Evolutionary conservation across 805 yeast species (phyloP), one percentile per base, ranked within the genome.

Genomic region (Peterozyma xylosa): DNA sequence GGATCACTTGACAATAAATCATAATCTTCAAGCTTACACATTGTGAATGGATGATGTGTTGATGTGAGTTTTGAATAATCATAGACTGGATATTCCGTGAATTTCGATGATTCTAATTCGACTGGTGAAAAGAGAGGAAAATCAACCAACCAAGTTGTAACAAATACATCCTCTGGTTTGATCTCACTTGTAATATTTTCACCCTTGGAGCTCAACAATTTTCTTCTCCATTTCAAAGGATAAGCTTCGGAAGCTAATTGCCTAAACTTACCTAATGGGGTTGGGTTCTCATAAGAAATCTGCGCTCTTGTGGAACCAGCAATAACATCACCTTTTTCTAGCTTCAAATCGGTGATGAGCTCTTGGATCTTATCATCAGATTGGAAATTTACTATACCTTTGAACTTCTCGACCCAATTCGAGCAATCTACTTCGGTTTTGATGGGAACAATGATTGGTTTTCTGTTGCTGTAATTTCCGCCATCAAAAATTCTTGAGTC

Each of bases 1-100:
- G 95, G 95, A 15, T 71, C 68, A 0, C 67, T 51, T 6, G 56
- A 70, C 5, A 89, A 64, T 6, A 65, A 58, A 1, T 74, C 74
- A 52, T 82, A 82, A 56, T 88, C 96, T 11, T 75, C 79, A 0
- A 78, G 56, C 33, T 80, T 73, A 1, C 82, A 85, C 98, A 93
- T 93, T 0, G 99, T 93, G 65, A 93, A 93, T 4, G 99, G 99
- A 59, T 93, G 99, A 58, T 93, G 99, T 0, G 97, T 90, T 0
- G 98, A 76, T 35, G 73, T 78, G 40, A 70, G 71, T 9, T 58
- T 53, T 1, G 53, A 43, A 34, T 49, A 58, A 53, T 78, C 74
- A 57, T 88, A 91, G 1, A 40, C 50, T 2, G 97, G 96, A 53
- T 76, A 87, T 2, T 61, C 70, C 10, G 51, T 56, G 9, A 40